A percentile compares a stretch with the other conserved stretches of the same genome.
These are phyloP conservation scores for Forsythia suspensa DNA, from an alignment of 257 asterid genomes.

Conservation along the genomic window DNA sequence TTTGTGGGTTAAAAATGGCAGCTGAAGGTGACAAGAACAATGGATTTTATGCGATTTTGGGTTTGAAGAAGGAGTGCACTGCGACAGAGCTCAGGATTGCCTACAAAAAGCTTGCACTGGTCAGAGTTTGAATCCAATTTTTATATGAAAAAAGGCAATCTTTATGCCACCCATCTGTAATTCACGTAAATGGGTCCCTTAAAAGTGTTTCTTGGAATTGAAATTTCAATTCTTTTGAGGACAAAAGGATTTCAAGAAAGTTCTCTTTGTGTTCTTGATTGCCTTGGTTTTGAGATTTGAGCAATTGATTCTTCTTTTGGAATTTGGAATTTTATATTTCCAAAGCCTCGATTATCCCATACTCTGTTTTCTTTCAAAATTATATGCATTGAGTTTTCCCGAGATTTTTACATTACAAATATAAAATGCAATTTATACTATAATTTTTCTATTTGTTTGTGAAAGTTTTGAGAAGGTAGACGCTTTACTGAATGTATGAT, in stretches of 20 bases:
- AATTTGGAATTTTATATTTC: not conserved
- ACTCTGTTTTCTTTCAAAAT: not conserved
- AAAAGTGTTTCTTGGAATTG: conserved; percentile 5
- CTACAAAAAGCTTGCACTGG: conserved; percentile 89
- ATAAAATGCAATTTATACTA: too few relatives aligned
- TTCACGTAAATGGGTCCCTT: not conserved
- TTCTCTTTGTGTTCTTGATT: not conserved
- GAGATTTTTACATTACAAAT: not conserved
- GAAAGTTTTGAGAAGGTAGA: not conserved
- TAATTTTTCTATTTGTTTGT: too few relatives aligned
- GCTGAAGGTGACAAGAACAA: conserved; percentile 38
- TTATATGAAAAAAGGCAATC: not conserved
- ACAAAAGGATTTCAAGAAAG: not conserved
- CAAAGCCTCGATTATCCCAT: not conserved
- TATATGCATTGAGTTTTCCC: too few relatives aligned
- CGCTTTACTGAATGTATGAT: not conserved
- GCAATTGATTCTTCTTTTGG: not conserved
- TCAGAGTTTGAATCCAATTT: conserved; percentile 26
- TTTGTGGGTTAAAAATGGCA: conserved; percentile 48
- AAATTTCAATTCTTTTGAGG: not conserved
- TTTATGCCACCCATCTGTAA: not conserved
- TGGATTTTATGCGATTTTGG: conserved; percentile 72
- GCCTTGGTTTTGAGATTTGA: not conserved
- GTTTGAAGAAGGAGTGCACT: conserved; percentile 71
- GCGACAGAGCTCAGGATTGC: conserved; percentile 62